Base-by-base conservation (phyloP, 495 filamentous ascomycete species). In the Lepraria neglecta region DNA sequence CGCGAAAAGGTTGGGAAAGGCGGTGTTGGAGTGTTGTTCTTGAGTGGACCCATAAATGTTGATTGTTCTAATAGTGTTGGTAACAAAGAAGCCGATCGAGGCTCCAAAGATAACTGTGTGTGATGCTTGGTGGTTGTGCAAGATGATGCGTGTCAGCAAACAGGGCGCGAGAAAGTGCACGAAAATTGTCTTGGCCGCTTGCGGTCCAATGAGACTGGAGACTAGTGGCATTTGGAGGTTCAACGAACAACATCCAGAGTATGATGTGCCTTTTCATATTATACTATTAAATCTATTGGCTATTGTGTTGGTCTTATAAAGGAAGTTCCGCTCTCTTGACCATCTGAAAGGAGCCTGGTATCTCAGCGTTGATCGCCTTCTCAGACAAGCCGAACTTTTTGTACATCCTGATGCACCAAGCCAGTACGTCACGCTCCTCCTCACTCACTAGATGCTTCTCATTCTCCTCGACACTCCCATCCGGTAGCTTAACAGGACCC, bases 21-120 rank as follows among this genome's bases (percentile, higher is more conserved):
- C 44, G 45, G 52, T 38, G 48, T 46, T 28, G 19, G 31, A 21
- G 40, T 46, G 9, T 28, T 55, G 15, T 47, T 53, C 51, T 33
- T 62, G 55, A 58, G 56, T 43, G 54, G 59, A 64, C 67, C 67
- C 67, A 69, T 69, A 69, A 66, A 69, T 64, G 64, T 33, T 52
- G 14, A 60, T 42, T 27, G 4, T 42, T 43, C 19, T 51, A 14
- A 19, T 9, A 15, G 6, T 42, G 3, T 30, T 43, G n/a, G 12
- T 59, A n/a, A 28, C 28, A 9, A 14, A 50, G n/a, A 44, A 15
- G 15, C 38, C 21, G 21, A 30, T 24, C 21, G 28, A 30, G 1
- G 27, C 9, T 51, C n/a, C 47, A 31, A 50, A 15, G 24, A 52
- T 28, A 6, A 21, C 28, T 10, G 4, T 24, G 30, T 31, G 7